Conservation (phyloP, 352 stramenopile genomes). For the Phytophthora sojae region DNA sequence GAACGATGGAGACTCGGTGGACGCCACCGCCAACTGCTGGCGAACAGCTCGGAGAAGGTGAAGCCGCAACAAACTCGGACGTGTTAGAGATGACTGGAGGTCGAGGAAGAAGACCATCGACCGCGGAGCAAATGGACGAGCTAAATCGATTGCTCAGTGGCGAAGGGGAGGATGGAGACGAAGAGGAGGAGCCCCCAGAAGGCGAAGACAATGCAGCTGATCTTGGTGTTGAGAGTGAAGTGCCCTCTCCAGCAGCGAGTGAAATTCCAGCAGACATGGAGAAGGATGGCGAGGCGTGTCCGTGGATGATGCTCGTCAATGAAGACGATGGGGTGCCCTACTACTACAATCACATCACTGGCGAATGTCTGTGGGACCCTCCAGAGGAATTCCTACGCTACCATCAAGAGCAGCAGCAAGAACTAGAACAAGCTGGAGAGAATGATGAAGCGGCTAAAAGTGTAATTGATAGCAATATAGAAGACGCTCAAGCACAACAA, state of each 20-base stretch:
- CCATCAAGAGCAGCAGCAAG: conserved; percentile 36
- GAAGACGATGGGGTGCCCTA: conserved; percentile 70
- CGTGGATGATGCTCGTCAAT: conserved; percentile 80
- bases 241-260: neutral
- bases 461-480: neutral
- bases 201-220: conserved; percentile 11
- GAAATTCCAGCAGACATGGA: neutral
- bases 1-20: conserved; percentile 66
- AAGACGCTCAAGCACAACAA: neutral
- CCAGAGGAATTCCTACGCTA: conserved; percentile 60
- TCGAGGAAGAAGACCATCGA: conserved; percentile 46
- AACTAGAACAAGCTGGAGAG: conserved; percentile 5
- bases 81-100: conserved; percentile 20
- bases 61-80: neutral
- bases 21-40: conserved; percentile 33
- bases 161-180: conserved; percentile 30
- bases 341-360: conserved; percentile 73
- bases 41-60: neutral
- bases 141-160: conserved; percentile 66
- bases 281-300: conserved; percentile 18
- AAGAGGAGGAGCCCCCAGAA: conserved; percentile 21
- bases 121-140: conserved; percentile 69
- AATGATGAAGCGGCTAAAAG: neutral
- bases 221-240: neutral
- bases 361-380: conserved; percentile 72